Conservation (phyloP, 116 monocot species). For the Posidonia oceanica region DNA sequence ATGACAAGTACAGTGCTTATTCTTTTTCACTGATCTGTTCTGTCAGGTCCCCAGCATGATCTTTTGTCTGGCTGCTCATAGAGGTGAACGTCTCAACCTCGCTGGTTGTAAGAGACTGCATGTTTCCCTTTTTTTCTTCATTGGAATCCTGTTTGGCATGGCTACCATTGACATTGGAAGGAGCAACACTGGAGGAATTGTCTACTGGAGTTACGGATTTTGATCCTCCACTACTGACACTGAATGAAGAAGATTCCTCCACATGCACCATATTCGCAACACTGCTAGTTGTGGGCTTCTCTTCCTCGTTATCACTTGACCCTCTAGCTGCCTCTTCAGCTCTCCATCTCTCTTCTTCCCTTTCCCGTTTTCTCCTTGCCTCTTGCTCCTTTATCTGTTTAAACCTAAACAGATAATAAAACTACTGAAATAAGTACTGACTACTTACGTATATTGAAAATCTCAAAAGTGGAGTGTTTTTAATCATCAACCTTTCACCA, state of each 20-base stretch:
- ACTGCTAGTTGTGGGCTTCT: conserved; percentile 1
- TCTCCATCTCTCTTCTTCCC: conserved; percentile 31
- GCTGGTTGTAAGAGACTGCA: neutral
- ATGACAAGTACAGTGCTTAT: neutral
- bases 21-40: neutral
- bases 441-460: neutral
- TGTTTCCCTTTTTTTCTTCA: neutral
- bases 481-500: conserved; percentile 60
- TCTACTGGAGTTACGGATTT: neutral
- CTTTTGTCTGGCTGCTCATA: neutral
- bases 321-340: conserved; percentile 17
- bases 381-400: conserved; percentile 84
- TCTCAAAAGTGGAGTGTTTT: neutral
- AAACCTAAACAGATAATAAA: conserved; percentile 38
- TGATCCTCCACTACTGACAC: neutral
- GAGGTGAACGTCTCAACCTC: neutral
- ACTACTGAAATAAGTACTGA: conserved; percentile 1
- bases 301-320: conserved; percentile 9
- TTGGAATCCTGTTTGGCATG: conserved; percentile 7
- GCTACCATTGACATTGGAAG: conserved; percentile 2
- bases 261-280: conserved; percentile 15
- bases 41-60: neutral
- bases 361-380: conserved; percentile 38
- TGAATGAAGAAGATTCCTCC: conserved; percentile 1
- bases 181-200: neutral